Percentiles rank a stretch among this genome's conserved stretches.
These are phyloP conservation scores for Podaxis sp. DNA, from an alignment of 768 basidiomycete species.

Conservation along the genomic window DNA sequence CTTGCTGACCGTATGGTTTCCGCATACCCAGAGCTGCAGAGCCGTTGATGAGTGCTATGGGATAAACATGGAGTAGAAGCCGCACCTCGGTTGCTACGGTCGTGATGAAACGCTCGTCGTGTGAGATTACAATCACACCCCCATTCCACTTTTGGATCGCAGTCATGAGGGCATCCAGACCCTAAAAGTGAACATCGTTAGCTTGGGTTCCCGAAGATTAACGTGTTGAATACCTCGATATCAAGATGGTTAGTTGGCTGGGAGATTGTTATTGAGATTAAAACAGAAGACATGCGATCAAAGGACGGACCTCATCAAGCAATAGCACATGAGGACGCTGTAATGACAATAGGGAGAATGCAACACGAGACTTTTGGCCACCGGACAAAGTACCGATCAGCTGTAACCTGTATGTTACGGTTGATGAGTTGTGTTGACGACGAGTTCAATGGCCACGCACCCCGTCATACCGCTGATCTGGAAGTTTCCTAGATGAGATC, in stretches of 20 bases:
- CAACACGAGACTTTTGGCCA: conserved; percentile 95
- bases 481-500: conserved; percentile 93
- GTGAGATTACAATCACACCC: conserved; percentile 90
- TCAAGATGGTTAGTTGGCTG: conserved; percentile 95
- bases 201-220: neutral
- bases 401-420: conserved; percentile 56
- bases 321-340: conserved; percentile 90
- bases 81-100: conserved; percentile 81
- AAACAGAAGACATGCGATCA: neutral
- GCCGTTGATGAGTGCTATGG: conserved; percentile 14
- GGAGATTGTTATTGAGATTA: conserved; percentile 1
- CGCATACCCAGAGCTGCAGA: conserved; percentile 87
- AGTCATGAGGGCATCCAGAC: conserved; percentile 91
- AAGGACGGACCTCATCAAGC: conserved; percentile 80
- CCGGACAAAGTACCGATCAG: conserved; percentile 89
- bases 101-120: conserved; percentile 95
- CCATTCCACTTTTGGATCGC: conserved; percentile 84
- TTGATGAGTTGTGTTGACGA: neutral
- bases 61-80: neutral
- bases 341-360: conserved; percentile 84
- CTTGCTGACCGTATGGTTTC: conserved; percentile 75
- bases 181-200: conserved; percentile 33
- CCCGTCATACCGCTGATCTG: conserved; percentile 97
- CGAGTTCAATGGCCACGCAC: conserved; percentile 34
- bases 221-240: conserved; percentile 63